Base-by-base conservation (phyloP, 441 rosid species). In the Populus hybrid region DNA sequence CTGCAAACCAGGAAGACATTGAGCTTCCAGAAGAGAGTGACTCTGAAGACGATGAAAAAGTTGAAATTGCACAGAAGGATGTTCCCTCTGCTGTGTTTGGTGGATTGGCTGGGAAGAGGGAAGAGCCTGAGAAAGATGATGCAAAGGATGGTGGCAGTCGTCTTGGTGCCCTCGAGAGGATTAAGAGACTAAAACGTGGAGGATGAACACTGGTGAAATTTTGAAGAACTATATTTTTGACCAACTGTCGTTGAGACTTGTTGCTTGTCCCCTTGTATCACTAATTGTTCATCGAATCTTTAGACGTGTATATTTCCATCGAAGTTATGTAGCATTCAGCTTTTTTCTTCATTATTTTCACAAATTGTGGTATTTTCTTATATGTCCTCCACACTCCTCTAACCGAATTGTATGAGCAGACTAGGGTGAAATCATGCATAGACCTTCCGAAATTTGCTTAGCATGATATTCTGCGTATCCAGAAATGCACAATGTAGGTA, bases 21-120 rank as follows among this genome's bases (percentile, higher is more conserved):
- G 96, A 94, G 74, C 88, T 95, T 72, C 97, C 97, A 0, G 94
- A 92, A 1, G 98, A 88, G 78, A 92, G 94, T 3, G 99, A 93
- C 36, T 89, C 90, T 0, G 97, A 89, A 75, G 96, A 90, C 9
- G 98, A 91, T 8, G 95, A 90, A 68, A 84, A 68, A 16, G 86
- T 95, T 3, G 94, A 93, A 86, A 91, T 95, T n/a, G 83, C 92
- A 0, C 97, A 90, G 75, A 95, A 87, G 72, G 97, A 91, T 24
- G 97, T 95, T 33, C 99, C 98, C 0, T 78, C 90, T 1, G 97
- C 94, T 7, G 98, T 95, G 2, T 94, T 90, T 35, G 98, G 98
- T 64, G 97, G 97, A 26, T 80, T 94, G 71, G 90, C 82, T 14
- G 82, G 92, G 72, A 96, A 90, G 90, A 93, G 98, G 81, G 96